These are phyloP conservation scores for Pestalotiopsis sp. DNA, from an alignment of 2,329 filamentous ascomycete genomes.

Conservation along the genomic window DNA sequence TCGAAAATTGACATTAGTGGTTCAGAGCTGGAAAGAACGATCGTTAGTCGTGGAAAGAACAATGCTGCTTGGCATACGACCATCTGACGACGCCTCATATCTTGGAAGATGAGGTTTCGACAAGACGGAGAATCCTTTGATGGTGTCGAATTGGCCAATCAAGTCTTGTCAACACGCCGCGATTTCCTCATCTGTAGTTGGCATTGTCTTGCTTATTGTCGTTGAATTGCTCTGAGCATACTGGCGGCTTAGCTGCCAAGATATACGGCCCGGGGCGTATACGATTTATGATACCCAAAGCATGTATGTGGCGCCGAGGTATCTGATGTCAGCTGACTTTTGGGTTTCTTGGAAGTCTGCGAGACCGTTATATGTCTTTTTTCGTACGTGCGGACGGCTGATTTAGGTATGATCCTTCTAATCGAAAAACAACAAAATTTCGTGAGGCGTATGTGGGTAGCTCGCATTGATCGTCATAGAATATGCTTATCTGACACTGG, in stretches of 20 bases:
- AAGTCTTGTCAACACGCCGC: not conserved
- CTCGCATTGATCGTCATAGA: not conserved
- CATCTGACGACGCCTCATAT: not conserved
- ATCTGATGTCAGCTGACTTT: constrained; percentile 1
- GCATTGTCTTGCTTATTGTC: not conserved
- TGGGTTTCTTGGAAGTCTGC: not conserved
- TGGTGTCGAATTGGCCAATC: not conserved
- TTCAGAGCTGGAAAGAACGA: not conserved
- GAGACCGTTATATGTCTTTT: not conserved
- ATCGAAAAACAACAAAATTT: not conserved
- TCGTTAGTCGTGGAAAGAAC: not conserved
- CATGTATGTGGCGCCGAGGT: not conserved
- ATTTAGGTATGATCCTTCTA: not conserved
- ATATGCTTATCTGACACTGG: not conserved
- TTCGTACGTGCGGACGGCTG: not conserved
- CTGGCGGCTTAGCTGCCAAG: not conserved
- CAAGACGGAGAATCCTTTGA: not conserved
- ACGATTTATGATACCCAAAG: not conserved
- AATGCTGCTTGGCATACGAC: not conserved
- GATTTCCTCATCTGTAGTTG: not conserved
- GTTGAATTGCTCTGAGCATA: not conserved
- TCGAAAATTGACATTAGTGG: not conserved
- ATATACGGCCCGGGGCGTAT: not conserved
- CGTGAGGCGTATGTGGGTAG: not conserved
- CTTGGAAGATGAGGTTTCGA: not conserved